Conservation (phyloP, 495 filamentous ascomycete species). For the Cudoniella acicularis region DNA sequence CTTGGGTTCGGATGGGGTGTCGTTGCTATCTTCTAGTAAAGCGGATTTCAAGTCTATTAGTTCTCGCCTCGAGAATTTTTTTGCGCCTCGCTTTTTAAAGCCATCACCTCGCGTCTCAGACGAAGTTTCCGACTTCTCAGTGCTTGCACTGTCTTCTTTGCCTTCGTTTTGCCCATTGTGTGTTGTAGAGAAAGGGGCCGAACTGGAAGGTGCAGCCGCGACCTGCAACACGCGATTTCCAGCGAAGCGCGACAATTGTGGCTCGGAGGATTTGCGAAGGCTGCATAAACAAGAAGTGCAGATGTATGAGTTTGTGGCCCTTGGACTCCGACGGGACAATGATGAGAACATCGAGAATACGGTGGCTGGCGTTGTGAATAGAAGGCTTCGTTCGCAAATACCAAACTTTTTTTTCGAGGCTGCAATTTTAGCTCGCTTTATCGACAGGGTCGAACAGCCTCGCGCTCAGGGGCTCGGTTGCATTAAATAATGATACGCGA, state of each 20-base stretch:
- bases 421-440: not conserved
- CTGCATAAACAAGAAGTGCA: constrained; percentile 21
- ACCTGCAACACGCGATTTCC: not conserved
- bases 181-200: constrained; percentile 1
- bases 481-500: too few species aligned
- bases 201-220: not conserved
- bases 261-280: not conserved
- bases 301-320: constrained; percentile 8
- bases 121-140: not conserved
- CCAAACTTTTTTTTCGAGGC: not conserved
- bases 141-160: not conserved
- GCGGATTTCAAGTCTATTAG: too few species aligned
- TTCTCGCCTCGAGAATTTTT: too few species aligned
- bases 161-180: not conserved
- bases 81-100: too few species aligned
- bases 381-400: too few species aligned
- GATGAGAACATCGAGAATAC: constrained; percentile 19
- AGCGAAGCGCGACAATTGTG: not conserved
- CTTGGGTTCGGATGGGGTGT: too few species aligned
- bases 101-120: too few species aligned
- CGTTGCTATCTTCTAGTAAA: too few species aligned
- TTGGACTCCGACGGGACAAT: constrained; percentile 15
- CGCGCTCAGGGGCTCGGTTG: too few species aligned
- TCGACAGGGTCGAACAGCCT: not conserved
- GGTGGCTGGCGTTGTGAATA: too few species aligned